These are phyloP conservation scores for Aspergillus haitiensis DNA, from an alignment of 495 filamentous ascomycete genomes.

Conservation along the genomic window DNA sequence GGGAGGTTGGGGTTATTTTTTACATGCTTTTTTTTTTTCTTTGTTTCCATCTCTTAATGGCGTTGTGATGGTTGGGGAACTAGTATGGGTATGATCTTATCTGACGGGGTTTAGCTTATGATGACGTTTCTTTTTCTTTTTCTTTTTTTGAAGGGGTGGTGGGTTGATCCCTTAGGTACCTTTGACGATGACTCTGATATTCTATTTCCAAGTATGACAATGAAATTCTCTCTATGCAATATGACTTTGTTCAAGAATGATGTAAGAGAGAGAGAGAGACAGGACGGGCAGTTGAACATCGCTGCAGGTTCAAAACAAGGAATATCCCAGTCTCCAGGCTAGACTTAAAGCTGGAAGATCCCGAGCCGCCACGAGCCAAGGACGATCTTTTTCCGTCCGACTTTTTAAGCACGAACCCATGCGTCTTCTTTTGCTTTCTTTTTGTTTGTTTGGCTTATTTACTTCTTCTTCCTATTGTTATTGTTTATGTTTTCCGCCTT, in stretches of 20 bases:
- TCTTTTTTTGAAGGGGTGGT: no score
- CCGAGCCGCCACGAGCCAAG: neutral
- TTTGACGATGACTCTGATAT: neutral
- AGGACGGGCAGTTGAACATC: neutral
- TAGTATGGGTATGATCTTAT: neutral
- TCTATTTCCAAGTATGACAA: no score
- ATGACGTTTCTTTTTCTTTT: constrained; percentile 1
- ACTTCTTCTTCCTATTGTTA: neutral
- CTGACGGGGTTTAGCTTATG: neutral
- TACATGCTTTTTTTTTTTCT: neutral
- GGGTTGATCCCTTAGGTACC: no score
- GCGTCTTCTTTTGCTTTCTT: neutral
- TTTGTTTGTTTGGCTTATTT: neutral
- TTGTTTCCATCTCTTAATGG: neutral
- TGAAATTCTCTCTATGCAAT: no score
- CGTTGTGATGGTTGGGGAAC: neutral
- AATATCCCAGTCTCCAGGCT: neutral
- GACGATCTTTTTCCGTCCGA: neutral
- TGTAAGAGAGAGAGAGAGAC: no score
- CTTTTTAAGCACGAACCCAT: neutral
- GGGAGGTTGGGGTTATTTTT: neutral
- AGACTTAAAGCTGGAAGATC: neutral
- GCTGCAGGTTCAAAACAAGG: neutral
- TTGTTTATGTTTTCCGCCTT: neutral
- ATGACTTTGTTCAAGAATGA: no score